A percentile compares a stretch with the other conserved stretches of the same genome.
phyloP scores from a whole-genome alignment of 495 filamentous ascomycete species.

The Tuber aestivum region DNA sequence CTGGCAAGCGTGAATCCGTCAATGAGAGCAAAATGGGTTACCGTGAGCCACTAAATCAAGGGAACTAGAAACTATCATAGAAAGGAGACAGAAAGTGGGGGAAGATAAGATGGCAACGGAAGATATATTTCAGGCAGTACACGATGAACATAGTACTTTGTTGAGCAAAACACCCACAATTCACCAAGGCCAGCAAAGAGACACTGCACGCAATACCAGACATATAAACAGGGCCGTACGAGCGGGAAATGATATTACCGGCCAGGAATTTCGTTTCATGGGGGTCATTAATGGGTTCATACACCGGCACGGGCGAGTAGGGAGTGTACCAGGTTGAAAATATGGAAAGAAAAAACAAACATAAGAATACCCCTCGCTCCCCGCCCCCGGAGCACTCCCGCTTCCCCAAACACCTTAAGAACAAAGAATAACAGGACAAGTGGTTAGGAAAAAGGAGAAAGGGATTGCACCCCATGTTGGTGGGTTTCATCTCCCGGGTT shows the following conservation, averaged over 20 bases:
- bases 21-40: background rate
- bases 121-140: background rate
- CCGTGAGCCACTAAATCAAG: background rate
- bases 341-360: background rate
- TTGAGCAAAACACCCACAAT: background rate
- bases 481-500: background rate
- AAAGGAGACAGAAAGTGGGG: background rate
- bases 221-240: background rate
- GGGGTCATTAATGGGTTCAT: background rate
- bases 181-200: background rate
- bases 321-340: background rate
- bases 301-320: background rate
- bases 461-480: background rate
- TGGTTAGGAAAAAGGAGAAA: background rate
- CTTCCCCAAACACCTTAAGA: background rate
- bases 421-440: background rate
- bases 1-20: background rate
- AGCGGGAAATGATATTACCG: background rate
- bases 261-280: background rate
- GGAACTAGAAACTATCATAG: background rate
- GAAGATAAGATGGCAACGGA: background rate
- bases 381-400: background rate
- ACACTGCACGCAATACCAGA: background rate
- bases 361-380: background rate
- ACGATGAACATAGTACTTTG: background rate